Evolutionary conservation across 192 early-diverging fungal species (phyloP).

Genomic region (Coemansia sp.): DNA sequence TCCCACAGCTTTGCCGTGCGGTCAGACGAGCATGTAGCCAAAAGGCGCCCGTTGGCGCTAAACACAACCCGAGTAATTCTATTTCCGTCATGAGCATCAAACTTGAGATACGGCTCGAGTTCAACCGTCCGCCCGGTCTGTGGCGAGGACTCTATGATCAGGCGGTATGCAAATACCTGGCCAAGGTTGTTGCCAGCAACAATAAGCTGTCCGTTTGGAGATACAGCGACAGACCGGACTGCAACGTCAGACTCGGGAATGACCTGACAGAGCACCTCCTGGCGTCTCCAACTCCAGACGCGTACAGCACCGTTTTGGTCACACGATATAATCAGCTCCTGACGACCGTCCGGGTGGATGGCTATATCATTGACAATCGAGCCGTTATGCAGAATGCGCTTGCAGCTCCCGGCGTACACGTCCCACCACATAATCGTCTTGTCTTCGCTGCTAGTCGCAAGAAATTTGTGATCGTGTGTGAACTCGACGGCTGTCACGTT

Average conservation of each 20-base stretch:
- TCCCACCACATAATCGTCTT: slow-evolving; percentile 52
- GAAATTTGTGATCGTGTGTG: slow-evolving; percentile 45
- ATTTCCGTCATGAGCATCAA: slow-evolving; percentile 42
- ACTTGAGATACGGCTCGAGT: slow-evolving; percentile 46
- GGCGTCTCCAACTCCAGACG: slow-evolving; percentile 40
- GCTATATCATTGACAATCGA: slow-evolving; percentile 49
- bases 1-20: slow-evolving; percentile 46
- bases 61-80: slow-evolving; percentile 44
- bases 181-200: slow-evolving; percentile 50
- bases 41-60: slow-evolving; percentile 30
- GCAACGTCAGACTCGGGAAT: slow-evolving; percentile 38
- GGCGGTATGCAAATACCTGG: slow-evolving; percentile 46
- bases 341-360: slow-evolving; percentile 44
- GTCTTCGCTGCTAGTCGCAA: slow-evolving; percentile 52
- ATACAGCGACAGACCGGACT: slow-evolving; percentile 41
- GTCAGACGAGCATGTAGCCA: slow-evolving; percentile 52
- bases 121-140: slow-evolving; percentile 42
- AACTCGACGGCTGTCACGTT: slow-evolving; percentile 53
- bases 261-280: slow-evolving; percentile 39
- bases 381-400: slow-evolving; percentile 38
- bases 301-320: slow-evolving; percentile 47
- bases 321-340: slow-evolving; percentile 47
- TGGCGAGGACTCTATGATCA: slow-evolving; percentile 39
- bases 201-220: slow-evolving; percentile 46
- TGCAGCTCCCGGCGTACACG: slow-evolving; percentile 43